Conservation (phyloP, 2,329 filamentous ascomycete species). For the Akanthomyces uredinophilus region DNA sequence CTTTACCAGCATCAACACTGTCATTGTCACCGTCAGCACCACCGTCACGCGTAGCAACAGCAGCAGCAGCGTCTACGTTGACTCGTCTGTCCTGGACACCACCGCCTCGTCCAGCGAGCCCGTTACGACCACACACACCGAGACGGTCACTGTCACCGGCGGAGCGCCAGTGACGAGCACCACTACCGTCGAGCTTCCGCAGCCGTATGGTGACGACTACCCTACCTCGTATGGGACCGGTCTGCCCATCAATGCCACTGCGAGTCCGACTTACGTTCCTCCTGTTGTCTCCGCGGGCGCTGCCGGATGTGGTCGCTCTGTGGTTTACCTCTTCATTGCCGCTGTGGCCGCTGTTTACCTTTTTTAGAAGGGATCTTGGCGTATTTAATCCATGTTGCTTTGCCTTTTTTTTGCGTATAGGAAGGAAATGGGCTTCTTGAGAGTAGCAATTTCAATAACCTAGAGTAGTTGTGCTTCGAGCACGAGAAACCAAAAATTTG, state of each 20-base stretch:
- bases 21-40: conserved; percentile 22
- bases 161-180: conserved; percentile 25
- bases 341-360: not conserved
- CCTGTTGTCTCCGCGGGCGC: conserved; percentile 23
- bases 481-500: not conserved
- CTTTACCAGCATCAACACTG: conserved; percentile 24
- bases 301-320: conserved; percentile 19
- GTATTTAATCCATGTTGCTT: not conserved
- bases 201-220: conserved; percentile 14
- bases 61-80: conserved; percentile 17
- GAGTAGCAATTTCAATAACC: not conserved
- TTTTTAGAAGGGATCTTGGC: not conserved
- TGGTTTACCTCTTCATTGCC: conserved; percentile 1
- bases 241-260: conserved; percentile 26
- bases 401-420: not conserved
- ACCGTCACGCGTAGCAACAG: conserved; percentile 22
- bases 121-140: conserved; percentile 24
- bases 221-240: conserved; percentile 20
- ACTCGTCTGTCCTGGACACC: conserved; percentile 12
- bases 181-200: conserved; percentile 28
- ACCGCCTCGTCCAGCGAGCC: conserved; percentile 2
- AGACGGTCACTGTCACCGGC: conserved; percentile 28
- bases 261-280: conserved; percentile 13
- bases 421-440: not conserved
- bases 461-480: conserved; percentile 2